Percentiles rank a stretch among this genome's conserved stretches.
phyloP scores from a whole-genome alignment of 2,329 filamentous ascomycete genomes.

The Nectriaceae sp. region DNA sequence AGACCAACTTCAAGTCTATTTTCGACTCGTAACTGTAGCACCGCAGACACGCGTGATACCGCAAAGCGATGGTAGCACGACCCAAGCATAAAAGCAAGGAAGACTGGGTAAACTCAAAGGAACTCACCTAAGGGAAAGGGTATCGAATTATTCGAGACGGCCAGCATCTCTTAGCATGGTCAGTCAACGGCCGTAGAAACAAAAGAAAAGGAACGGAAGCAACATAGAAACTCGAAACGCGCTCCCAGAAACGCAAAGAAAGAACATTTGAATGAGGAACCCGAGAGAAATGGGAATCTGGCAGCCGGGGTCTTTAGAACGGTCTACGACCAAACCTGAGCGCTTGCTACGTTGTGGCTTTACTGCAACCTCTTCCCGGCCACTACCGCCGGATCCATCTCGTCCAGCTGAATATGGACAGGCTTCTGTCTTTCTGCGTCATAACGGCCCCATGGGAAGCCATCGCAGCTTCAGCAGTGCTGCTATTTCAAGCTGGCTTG shows the following conservation, averaged over 20 bases:
- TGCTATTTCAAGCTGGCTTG: constrained; percentile 19
- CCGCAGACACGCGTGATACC: too few species aligned
- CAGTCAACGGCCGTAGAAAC: constrained; percentile 25
- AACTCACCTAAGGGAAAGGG: constrained; percentile 28
- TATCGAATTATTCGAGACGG: constrained; percentile 32
- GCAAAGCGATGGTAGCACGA: neutral
- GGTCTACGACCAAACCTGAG: constrained; percentile 13
- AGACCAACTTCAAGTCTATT: too few species aligned
- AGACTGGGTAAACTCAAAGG: neutral
- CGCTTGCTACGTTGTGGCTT: constrained; percentile 21
- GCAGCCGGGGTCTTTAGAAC: neutral
- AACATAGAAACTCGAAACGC: constrained; percentile 10
- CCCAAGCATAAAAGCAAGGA: neutral
- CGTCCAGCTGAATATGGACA: neutral
- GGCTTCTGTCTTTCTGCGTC: constrained; percentile 11
- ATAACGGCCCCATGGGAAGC: constrained; percentile 4
- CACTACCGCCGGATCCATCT: neutral
- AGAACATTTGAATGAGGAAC: neutral
- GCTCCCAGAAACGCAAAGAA: neutral
- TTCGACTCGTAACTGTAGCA: too few species aligned
- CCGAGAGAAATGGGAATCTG: neutral
- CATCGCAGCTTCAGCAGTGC: neutral
- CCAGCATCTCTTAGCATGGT: constrained; percentile 39
- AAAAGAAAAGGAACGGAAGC: constrained; percentile 15
- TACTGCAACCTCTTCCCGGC: constrained; percentile 20